Evolutionary conservation across 1,284 basidiomycete species (phyloP).

Genomic region (Sanghuangporus baumii): DNA sequence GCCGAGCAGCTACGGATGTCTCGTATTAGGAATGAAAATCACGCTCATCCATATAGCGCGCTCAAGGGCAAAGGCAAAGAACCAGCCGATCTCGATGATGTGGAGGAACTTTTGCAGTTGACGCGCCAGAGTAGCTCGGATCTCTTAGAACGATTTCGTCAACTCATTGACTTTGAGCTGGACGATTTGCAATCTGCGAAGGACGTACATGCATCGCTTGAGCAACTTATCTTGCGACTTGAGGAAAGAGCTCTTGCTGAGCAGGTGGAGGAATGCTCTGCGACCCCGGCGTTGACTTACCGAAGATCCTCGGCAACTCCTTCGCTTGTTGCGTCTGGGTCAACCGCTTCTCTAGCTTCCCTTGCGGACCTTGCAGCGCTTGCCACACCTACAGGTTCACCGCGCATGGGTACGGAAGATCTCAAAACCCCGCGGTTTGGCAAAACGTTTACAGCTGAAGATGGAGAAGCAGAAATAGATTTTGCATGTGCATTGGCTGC

Average conservation of each 20-base stretch:
- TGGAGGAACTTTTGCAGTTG: constrained; percentile 43
- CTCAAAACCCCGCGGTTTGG: not conserved
- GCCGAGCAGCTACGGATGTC: not conserved
- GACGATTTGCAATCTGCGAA: constrained; percentile 45
- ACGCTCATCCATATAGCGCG: constrained; percentile 3
- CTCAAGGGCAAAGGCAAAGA: constrained; percentile 21
- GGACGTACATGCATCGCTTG: constrained; percentile 29
- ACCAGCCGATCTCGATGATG: constrained; percentile 32
- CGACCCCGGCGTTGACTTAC: not conserved
- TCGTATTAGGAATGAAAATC: constrained; percentile 17
- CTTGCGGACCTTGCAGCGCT: constrained; percentile 8
- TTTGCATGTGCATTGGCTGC: constrained; percentile 11
- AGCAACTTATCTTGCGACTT: constrained; percentile 2
- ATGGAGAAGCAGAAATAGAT: constrained; percentile 1
- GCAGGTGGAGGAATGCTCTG: not conserved
- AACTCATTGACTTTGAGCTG: constrained; percentile 43
- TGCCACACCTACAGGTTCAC: constrained; percentile 1
- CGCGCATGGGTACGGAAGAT: not conserved
- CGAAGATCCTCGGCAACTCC: constrained; percentile 1
- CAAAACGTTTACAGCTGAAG: not conserved
- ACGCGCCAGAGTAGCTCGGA: constrained; percentile 38
- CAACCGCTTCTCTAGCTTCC: constrained; percentile 7
- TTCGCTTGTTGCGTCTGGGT: constrained; percentile 10
- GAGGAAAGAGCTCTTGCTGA: constrained; percentile 18
- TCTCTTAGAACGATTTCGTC: constrained; percentile 43